Percentiles rank a stretch among this genome's conserved stretches.
Evolutionary conservation across 208 protist genomes (phyloP).

Genomic region (Leishmania guyanensis): DNA sequence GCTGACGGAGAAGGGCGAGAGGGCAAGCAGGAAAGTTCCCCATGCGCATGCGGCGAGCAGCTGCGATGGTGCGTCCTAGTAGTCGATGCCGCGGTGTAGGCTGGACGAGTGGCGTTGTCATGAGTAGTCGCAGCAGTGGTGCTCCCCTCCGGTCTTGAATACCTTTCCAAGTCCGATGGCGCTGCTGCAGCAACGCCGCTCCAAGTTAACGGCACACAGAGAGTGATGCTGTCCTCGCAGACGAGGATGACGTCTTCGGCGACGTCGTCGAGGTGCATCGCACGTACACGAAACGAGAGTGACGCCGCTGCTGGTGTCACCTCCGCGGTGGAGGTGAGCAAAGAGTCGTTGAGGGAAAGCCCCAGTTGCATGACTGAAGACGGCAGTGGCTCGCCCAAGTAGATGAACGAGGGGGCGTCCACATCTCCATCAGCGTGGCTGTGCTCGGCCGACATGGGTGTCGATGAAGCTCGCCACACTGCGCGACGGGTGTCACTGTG

Average conservation of each 20-base stretch:
- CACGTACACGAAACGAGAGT: constrained; percentile 23
- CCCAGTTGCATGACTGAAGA: constrained; percentile 2
- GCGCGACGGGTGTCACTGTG: background rate
- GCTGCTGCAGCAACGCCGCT: background rate
- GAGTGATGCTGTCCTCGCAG: constrained; percentile 36
- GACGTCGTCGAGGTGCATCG: constrained; percentile 59
- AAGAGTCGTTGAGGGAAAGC: background rate
- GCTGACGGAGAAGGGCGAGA: background rate
- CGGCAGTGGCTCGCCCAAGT: constrained; percentile 5
- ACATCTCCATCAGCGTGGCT: background rate
- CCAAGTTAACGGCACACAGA: constrained; percentile 22
- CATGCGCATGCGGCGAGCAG: background rate
- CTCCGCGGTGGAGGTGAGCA: background rate
- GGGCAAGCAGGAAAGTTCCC: background rate
- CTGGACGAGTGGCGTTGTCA: background rate
- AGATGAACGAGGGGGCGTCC: constrained; percentile 4
- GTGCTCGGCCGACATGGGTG: background rate
- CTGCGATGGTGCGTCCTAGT: background rate
- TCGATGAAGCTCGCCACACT: background rate
- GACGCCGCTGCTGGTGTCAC: background rate
- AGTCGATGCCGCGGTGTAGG: background rate
- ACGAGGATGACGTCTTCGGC: constrained; percentile 57
- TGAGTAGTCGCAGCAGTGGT: background rate
- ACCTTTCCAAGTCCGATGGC: background rate
- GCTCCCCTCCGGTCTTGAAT: background rate